Percentiles rank a stretch among this genome's conserved stretches.
These are phyloP conservation scores for Apiospora pterosperma DNA, from an alignment of 2,329 filamentous ascomycete species.

Conservation along the genomic window DNA sequence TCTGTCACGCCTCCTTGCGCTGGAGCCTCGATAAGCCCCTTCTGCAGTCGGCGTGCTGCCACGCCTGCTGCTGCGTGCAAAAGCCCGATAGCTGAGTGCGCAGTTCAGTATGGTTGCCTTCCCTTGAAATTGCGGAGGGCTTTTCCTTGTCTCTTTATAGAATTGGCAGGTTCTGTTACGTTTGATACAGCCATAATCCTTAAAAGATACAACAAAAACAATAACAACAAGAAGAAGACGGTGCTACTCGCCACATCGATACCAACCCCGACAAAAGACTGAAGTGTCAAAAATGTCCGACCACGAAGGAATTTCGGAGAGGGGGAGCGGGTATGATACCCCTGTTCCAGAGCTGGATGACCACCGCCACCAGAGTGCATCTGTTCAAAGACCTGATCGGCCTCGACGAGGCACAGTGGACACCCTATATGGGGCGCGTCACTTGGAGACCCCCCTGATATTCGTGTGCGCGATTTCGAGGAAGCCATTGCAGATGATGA, in stretches of 20 bases:
- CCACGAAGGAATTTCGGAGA: slow-evolving; percentile 58
- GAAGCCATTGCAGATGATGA: slow-evolving; percentile 81
- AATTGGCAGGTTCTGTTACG: slow-evolving; percentile 1
- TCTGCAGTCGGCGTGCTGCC: slow-evolving; percentile 33
- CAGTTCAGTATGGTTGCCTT: slow-evolving; percentile 29
- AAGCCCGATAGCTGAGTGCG: slow-evolving; percentile 21
- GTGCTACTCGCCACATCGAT: neutral
- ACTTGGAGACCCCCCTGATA: slow-evolving; percentile 34
- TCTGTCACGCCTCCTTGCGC: neutral
- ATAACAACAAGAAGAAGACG: slow-evolving; percentile 7
- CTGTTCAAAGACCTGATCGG: slow-evolving; percentile 57
- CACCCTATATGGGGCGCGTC: slow-evolving; percentile 58
- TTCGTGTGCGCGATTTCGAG: slow-evolving; percentile 75
- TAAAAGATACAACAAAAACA: slow-evolving; percentile 4
- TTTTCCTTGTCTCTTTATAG: slow-evolving; percentile 14
- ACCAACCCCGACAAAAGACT: neutral
- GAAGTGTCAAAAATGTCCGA: slow-evolving; percentile 63
- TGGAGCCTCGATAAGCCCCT: slow-evolving; percentile 3
- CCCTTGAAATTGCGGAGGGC: slow-evolving; percentile 29
- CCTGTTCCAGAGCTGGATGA: slow-evolving; percentile 83
- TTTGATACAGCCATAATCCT: neutral
- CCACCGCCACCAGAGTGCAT: slow-evolving; percentile 67
- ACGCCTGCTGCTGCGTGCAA: slow-evolving; percentile 28
- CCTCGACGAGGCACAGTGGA: slow-evolving; percentile 71
- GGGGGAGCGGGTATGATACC: slow-evolving; percentile 61